A percentile compares a stretch with the other conserved stretches of the same genome.
phyloP scores from a whole-genome alignment of 306 rosid species.

The Alnus glutinosa region DNA sequence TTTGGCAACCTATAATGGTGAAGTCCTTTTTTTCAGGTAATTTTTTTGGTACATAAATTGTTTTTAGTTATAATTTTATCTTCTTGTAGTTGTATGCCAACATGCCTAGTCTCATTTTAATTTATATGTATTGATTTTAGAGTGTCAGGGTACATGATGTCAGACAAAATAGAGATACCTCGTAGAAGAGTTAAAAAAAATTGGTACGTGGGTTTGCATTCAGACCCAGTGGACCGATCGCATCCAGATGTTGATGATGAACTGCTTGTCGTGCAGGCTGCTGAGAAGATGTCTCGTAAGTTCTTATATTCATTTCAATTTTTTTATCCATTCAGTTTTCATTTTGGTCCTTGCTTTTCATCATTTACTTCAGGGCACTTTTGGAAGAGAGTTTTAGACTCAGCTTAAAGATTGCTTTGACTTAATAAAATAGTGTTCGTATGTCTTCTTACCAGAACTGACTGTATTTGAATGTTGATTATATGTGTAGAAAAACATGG shows the following conservation, averaged over 20 bases:
- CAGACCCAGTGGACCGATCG: conserved; percentile 83
- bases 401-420: conserved; percentile 17
- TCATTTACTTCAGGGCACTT: conserved; percentile 10
- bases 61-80: not conserved
- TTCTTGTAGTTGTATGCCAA: not conserved
- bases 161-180: conserved; percentile 84
- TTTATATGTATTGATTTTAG: conserved; percentile 43
- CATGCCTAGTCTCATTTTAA: not conserved
- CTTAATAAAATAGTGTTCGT: conserved; percentile 21
- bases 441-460: conserved; percentile 10
- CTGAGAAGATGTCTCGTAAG: conserved; percentile 51
- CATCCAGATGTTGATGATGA: conserved; percentile 92
- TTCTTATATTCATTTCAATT: conserved; percentile 10
- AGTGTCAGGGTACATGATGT: conserved; percentile 95
- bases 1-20: conserved; percentile 96
- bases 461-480: conserved; percentile 17
- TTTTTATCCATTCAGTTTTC: conserved; percentile 11
- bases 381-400: conserved; percentile 19
- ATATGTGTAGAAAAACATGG: conserved; percentile 54
- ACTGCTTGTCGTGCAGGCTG: conserved; percentile 62
- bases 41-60: conserved; percentile 24
- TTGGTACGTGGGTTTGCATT: conserved; percentile 73
- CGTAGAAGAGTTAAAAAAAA: conserved; percentile 81
- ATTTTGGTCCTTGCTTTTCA: not conserved
- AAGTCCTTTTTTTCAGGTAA: conserved; percentile 96